phyloP scores from a whole-genome alignment of 768 basidiomycete genomes.

The Lanmaoa rubissima region DNA sequence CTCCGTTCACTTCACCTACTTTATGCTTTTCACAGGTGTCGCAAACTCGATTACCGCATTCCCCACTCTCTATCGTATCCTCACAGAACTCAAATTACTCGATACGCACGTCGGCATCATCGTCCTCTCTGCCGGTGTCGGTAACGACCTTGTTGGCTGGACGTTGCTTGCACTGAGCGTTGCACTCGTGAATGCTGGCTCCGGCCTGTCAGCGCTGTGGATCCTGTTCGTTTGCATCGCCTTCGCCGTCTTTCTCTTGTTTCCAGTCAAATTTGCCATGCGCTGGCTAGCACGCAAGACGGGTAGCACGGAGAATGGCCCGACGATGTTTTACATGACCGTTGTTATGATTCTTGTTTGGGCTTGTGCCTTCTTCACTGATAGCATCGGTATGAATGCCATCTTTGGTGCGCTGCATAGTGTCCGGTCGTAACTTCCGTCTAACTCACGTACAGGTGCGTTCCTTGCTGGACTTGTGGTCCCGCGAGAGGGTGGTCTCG shows the following conservation, averaged over 20 bases:
- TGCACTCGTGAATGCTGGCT: conserved; percentile 86
- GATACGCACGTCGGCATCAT: conserved; percentile 92
- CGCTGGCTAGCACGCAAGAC: conserved; percentile 73
- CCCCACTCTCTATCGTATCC: conserved; percentile 81
- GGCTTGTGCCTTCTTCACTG: conserved; percentile 88
- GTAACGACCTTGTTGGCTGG: conserved; percentile 88
- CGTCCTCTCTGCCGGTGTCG: conserved; percentile 90
- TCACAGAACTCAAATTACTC: conserved; percentile 88
- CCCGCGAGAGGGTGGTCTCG: conserved; percentile 84
- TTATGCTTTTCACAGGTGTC: conserved; percentile 92
- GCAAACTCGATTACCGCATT: conserved; percentile 89
- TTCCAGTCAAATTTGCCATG: conserved; percentile 61
- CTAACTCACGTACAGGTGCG: conserved; percentile 46
- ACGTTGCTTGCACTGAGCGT: conserved; percentile 84
- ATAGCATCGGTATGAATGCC: conserved; percentile 87
- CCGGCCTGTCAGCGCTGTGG: conserved; percentile 81
- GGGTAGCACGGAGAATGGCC: conserved; percentile 78
- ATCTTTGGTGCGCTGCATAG: conserved; percentile 64
- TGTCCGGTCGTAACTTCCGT: background rate
- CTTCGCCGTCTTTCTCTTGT: conserved; percentile 75
- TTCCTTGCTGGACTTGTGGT: conserved; percentile 82
- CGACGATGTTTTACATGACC: conserved; percentile 89
- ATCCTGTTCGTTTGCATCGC: conserved; percentile 78
- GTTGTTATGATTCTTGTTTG: conserved; percentile 77
- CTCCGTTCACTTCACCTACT: conserved; percentile 74